phyloP scores from a whole-genome alignment of 352 stramenopile genomes.

The Phytophthora syringae region DNA sequence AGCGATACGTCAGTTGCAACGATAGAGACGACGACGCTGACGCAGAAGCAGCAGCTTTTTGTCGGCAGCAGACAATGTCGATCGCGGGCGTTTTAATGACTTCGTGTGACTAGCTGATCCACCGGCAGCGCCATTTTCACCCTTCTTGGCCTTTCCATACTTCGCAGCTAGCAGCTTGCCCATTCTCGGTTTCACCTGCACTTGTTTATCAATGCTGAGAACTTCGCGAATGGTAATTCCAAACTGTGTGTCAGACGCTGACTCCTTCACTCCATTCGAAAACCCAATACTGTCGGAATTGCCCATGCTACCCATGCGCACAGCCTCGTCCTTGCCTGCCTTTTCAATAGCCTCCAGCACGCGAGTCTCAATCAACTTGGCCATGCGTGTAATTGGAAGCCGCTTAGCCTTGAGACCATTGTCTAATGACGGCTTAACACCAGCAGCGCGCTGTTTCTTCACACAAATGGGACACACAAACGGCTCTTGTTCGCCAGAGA shows the following conservation, averaged over 20 bases:
- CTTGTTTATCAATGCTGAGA: constrained; percentile 87
- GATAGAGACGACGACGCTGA: constrained; percentile 34
- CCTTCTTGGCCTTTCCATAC: constrained; percentile 68
- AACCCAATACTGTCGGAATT: constrained; percentile 88
- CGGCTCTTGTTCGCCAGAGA: constrained; percentile 86
- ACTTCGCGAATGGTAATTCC: constrained; percentile 88
- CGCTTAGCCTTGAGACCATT: constrained; percentile 83
- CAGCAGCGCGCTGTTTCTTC: constrained; percentile 79
- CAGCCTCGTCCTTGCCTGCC: constrained; percentile 77
- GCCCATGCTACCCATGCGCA: constrained; percentile 81
- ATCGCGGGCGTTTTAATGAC: constrained; percentile 73
- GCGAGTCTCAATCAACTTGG: constrained; percentile 82
- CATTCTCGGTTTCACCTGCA: constrained; percentile 88
- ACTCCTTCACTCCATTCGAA: constrained; percentile 63
- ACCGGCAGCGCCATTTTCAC: constrained; percentile 23
- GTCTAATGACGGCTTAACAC: constrained; percentile 79
- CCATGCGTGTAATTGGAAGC: constrained; percentile 85
- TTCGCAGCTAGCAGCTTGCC: constrained; percentile 73
- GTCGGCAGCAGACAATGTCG: constrained; percentile 21
- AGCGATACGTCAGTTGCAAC: constrained; percentile 85
- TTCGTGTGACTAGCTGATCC: constrained; percentile 44
- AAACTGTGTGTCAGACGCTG: constrained; percentile 81
- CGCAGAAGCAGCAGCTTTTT: constrained; percentile 28
- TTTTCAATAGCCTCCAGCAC: constrained; percentile 80
- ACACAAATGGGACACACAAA: constrained; percentile 90